A percentile compares a stretch with the other conserved stretches of the same genome.
Evolutionary conservation across 2,329 filamentous ascomycete genomes (phyloP).

Genomic region (Hypoxylon sp.): DNA sequence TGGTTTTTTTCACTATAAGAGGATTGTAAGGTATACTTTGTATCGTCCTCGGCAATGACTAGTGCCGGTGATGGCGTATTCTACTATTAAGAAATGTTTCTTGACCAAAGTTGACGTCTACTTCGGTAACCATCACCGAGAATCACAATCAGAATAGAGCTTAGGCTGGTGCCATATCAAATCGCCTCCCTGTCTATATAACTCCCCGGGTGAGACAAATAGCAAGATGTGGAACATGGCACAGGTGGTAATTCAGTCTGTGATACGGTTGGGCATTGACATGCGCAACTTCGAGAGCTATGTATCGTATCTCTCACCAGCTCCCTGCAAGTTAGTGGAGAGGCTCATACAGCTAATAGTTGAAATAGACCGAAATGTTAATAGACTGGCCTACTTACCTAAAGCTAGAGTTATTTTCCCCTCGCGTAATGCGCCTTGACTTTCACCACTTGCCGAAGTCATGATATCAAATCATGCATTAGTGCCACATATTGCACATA

Average conservation of each 20-base stretch:
- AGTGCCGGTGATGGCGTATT: neutral
- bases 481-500: neutral
- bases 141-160: neutral
- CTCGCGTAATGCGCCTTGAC: too few species aligned
- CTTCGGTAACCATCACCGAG: neutral
- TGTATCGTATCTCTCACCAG: too few species aligned
- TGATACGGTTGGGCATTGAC: constrained; percentile 8
- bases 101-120: neutral
- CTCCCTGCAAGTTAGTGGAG: too few species aligned
- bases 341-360: too few species aligned
- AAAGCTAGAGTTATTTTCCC: neutral
- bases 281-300: neutral
- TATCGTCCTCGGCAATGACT: neutral
- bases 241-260: constrained; percentile 15
- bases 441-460: too few species aligned
- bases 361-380: too few species aligned
- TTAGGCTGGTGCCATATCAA: neutral
- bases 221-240: constrained; percentile 26
- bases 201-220: constrained; percentile 23
- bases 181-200: constrained; percentile 3
- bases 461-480: neutral
- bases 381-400: too few species aligned
- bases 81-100: neutral
- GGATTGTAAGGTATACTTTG: too few species aligned
- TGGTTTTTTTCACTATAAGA: neutral